Conservation (phyloP, 1,139 yeast genomes). For the Zhuliangozyma parablackwelliae region DNA sequence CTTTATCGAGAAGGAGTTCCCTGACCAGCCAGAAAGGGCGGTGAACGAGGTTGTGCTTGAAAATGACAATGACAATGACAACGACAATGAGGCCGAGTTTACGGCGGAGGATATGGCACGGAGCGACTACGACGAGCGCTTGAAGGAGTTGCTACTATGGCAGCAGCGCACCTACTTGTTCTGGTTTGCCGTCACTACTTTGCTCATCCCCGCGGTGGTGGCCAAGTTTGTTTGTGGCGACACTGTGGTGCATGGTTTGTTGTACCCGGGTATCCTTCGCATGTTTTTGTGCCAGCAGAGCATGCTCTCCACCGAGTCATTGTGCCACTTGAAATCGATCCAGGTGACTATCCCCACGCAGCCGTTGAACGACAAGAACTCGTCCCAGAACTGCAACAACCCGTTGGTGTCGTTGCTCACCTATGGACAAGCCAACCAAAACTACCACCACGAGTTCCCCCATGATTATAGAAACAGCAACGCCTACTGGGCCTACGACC, state of each 20-base stretch:
- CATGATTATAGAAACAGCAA: slow-evolving; percentile 56
- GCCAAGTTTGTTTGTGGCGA: slow-evolving; percentile 36
- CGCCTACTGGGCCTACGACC: slow-evolving; percentile 54
- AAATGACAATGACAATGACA: slow-evolving; percentile 22
- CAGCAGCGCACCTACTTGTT: slow-evolving; percentile 47
- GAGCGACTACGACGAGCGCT: slow-evolving; percentile 13
- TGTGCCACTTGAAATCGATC: slow-evolving; percentile 49
- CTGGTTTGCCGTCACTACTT: slow-evolving; percentile 41
- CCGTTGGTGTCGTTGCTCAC: slow-evolving; percentile 55
- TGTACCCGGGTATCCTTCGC: slow-evolving; percentile 61
- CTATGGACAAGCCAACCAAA: slow-evolving; percentile 62
- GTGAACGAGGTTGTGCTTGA: slow-evolving; percentile 9
- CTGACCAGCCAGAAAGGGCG: slow-evolving; percentile 13
- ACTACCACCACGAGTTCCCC: slow-evolving; percentile 73
- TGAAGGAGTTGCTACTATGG: slow-evolving; percentile 46
- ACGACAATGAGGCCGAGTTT: slow-evolving; percentile 12
- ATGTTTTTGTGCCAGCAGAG: slow-evolving; percentile 57
- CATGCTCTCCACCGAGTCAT: slow-evolving; percentile 51
- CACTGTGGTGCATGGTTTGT: slow-evolving; percentile 49
- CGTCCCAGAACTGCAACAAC: slow-evolving; percentile 43
- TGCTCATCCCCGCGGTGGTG: slow-evolving; percentile 46
- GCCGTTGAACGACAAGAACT: slow-evolving; percentile 61
- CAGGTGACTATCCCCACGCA: slow-evolving; percentile 46
- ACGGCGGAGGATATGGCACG: slow-evolving; percentile 9
- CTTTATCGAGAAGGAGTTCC: slow-evolving; percentile 40